Evolutionary conservation across 2,329 filamentous ascomycete genomes (phyloP).

Genomic region (Harringtonia lauricola): DNA sequence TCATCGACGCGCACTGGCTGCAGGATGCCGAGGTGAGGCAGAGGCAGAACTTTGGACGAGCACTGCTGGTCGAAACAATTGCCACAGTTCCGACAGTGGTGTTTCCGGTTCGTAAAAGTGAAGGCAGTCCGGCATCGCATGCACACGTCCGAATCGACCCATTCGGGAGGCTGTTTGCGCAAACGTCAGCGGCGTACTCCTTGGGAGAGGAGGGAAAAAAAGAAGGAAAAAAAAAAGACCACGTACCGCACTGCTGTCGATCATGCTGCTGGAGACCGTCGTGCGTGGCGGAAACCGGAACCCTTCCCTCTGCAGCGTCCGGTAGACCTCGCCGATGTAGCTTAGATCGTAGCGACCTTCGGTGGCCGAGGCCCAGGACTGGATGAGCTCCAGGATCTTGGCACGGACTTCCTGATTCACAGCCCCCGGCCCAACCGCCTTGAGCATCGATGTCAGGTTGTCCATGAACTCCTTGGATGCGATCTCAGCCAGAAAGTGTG

Average conservation of each 20-base stretch:
- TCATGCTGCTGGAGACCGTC: conserved; percentile 89
- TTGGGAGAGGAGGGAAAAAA: too few relatives aligned
- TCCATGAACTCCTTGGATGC: conserved; percentile 98
- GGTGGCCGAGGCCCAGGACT: conserved; percentile 84
- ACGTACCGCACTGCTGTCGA: conserved; percentile 86
- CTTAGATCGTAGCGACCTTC: conserved; percentile 72
- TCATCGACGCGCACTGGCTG: conserved; percentile 91
- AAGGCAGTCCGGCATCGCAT: conserved; percentile 95
- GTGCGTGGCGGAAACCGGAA: conserved; percentile 81
- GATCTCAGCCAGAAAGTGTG: conserved; percentile 90
- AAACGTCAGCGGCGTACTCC: neutral
- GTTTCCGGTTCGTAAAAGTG: conserved; percentile 96
- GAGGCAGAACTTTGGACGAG: conserved; percentile 74
- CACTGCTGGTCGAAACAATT: conserved; percentile 96
- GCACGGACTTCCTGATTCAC: conserved; percentile 76
- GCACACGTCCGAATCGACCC: conserved; percentile 95
- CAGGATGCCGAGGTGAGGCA: conserved; percentile 87
- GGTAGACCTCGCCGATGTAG: conserved; percentile 86
- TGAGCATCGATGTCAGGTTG: conserved; percentile 82
- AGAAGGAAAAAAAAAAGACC: neutral
- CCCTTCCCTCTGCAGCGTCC: conserved; percentile 69
- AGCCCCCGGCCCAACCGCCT: conserved; percentile 61
- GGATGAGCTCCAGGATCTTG: conserved; percentile 89
- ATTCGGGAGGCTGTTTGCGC: conserved; percentile 71
- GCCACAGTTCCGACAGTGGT: conserved; percentile 95